Conservation (phyloP, 228 moss, liverwort and hornwort species). For the Sphagnum magellanicum region DNA sequence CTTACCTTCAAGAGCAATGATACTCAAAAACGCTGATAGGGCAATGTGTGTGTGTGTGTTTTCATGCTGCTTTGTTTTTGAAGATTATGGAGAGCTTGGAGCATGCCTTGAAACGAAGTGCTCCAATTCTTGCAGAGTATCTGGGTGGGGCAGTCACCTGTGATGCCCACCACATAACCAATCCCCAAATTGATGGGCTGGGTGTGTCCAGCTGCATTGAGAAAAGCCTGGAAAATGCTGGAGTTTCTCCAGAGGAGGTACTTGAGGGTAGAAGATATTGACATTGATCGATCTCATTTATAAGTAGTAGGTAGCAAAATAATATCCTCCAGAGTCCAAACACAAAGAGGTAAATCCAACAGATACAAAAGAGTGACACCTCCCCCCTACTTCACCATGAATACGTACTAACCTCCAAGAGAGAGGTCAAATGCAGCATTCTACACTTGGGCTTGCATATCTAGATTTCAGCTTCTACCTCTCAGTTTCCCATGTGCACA, state of each 20-base stretch:
- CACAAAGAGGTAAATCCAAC: background rate
- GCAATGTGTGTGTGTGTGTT: too few species aligned
- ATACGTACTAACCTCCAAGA: too few species aligned
- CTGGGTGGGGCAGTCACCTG: constrained; percentile 20
- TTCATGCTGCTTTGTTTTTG: background rate
- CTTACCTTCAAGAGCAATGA: too few species aligned
- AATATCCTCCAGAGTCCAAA: background rate
- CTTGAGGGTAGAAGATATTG: background rate
- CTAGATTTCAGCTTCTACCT: too few species aligned
- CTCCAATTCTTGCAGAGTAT: constrained; percentile 12
- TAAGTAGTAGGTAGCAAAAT: too few species aligned
- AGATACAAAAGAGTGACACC: background rate
- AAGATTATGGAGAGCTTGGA: constrained; percentile 19
- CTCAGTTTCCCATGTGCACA: too few species aligned
- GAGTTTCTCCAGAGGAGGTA: constrained; percentile 17
- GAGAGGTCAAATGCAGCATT: background rate
- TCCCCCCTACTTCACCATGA: too few species aligned
- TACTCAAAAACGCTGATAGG: too few species aligned
- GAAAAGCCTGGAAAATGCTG: constrained; percentile 11
- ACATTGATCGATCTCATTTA: too few species aligned
- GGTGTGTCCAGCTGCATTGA: constrained; percentile 19
- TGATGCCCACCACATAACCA: constrained; percentile 22
- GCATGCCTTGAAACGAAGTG: constrained; percentile 19
- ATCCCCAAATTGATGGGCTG: constrained; percentile 15
- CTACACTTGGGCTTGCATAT: background rate